These are phyloP conservation scores for Fonsecaea pedrosoi DNA, from an alignment of 2,329 filamentous ascomycete genomes.

Conservation along the genomic window DNA sequence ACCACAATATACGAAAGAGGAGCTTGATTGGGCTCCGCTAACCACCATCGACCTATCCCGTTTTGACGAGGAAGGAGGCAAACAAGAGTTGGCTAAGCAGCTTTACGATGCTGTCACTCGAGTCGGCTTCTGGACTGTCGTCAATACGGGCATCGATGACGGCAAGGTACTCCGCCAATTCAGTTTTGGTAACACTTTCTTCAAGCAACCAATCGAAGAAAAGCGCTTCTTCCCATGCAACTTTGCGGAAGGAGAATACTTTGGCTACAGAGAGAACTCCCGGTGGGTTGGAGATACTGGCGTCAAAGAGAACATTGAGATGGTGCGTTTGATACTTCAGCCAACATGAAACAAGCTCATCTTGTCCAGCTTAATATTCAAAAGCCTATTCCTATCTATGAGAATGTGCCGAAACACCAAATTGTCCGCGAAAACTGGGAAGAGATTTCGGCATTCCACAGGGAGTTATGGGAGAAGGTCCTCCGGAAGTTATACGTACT, in stretches of 20 bases:
- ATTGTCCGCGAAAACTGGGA: conserved; percentile 41
- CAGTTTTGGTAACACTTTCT: conserved; percentile 43
- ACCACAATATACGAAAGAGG: conserved; percentile 39
- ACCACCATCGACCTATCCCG: conserved; percentile 62
- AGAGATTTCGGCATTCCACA: conserved; percentile 42
- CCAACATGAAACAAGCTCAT: background rate
- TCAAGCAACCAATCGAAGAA: conserved; percentile 56
- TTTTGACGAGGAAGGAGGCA: conserved; percentile 62
- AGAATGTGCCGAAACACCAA: conserved; percentile 43
- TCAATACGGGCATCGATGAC: conserved; percentile 38
- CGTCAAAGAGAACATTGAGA: conserved; percentile 49
- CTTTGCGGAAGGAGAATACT: conserved; percentile 45
- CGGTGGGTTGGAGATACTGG: conserved; percentile 49
- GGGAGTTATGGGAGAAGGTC: conserved; percentile 43
- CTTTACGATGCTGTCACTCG: conserved; percentile 59
- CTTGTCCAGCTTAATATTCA: conserved; percentile 43
- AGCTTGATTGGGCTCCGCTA: conserved; percentile 59
- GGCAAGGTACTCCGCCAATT: conserved; percentile 42
- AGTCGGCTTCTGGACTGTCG: conserved; percentile 45
- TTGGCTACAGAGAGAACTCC: conserved; percentile 45
- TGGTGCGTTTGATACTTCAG: conserved; percentile 36
- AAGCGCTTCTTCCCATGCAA: conserved; percentile 58
- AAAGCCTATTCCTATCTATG: conserved; percentile 43
- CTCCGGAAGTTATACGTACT: conserved; percentile 37
- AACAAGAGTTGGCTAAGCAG: conserved; percentile 60